Base-by-base conservation (phyloP, 108 stramenopile genomes). In the Cylindrotheca closterium region DNA sequence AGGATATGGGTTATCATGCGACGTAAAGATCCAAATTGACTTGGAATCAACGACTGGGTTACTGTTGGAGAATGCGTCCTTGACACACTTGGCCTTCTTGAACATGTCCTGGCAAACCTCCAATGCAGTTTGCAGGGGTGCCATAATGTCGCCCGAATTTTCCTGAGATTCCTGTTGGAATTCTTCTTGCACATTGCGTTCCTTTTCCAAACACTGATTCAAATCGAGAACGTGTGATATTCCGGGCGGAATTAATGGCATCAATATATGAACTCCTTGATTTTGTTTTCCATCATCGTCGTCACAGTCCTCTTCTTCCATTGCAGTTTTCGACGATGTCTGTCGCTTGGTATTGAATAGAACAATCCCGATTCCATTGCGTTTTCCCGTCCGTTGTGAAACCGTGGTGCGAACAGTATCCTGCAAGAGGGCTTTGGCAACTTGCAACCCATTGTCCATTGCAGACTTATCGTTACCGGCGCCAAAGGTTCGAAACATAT, bases 11-110 rank as follows among this genome's bases (percentile, higher is more conserved):
- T 58, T 51, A 4, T 83, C 86, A 47, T 74, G 56, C 52, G 85
- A 86, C 65, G 89, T 88, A 50, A 91, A 80, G 33, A 91, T 86
- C 89, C 89, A 91, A 47, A 91, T 67, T 7, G 78, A 32, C 57
- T 75, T 79, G 19, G 79, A 65, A 62, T 91, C 89, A n/a, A n/a
- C n/a, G 3, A 57, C 60, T 1, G 78, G 57, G 50, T 76, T 60
- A n/a, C 73, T 63, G 12, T 73, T 47, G 26, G 72, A 70, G 19
- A 58, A 53, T 19, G 69, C 37, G 28, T 80, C 64, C 33, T 60
- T 50, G 24, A 72, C 74, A 31, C 60, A 83, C 62, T 83, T 83
- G 52, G 82, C 77, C 31, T 67, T 52, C 30, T 51, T 47, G 65
- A 88, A 85, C 18, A 85, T 37, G 47, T 73, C 68, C 19, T 65